A percentile compares a stretch with the other conserved stretches of the same genome.
Evolutionary conservation across 305 asterid genomes (phyloP).

Genomic region (Lippia alba): DNA sequence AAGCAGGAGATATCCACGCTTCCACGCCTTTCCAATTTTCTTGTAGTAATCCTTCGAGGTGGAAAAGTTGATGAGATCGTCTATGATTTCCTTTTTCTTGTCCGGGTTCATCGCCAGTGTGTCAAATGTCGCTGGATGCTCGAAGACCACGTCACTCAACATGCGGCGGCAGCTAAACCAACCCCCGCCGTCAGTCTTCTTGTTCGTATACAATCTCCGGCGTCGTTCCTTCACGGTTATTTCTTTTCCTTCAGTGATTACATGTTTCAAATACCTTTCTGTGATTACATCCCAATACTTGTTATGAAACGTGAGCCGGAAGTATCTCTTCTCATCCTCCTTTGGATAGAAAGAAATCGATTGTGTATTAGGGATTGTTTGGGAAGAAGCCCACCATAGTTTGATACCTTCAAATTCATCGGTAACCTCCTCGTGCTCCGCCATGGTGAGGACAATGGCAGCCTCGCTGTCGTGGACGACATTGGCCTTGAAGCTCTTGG

Average conservation of each 20-base stretch:
- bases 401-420: conserved; percentile 45
- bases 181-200: conserved; percentile 11
- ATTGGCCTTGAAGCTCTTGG: conserved; percentile 51
- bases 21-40: conserved; percentile 65
- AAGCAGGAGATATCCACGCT: conserved; percentile 54
- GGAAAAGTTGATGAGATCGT: conserved; percentile 47
- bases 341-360: conserved; percentile 39
- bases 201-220: conserved; percentile 51
- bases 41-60: conserved; percentile 50
- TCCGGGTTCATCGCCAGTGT: conserved; percentile 55
- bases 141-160: conserved; percentile 53
- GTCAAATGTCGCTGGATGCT: conserved; percentile 52
- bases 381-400: conserved; percentile 50
- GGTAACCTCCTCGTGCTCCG: conserved; percentile 52
- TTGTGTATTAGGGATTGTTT: neutral
- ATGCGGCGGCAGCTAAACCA: conserved; percentile 27
- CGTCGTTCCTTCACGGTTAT: conserved; percentile 46
- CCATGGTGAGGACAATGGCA: conserved; percentile 55
- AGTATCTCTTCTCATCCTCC: conserved; percentile 40
- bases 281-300: conserved; percentile 29
- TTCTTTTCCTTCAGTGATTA: conserved; percentile 48
- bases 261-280: conserved; percentile 40
- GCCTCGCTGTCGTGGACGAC: conserved; percentile 46
- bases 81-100: conserved; percentile 44
- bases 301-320: conserved; percentile 52